Percentiles rank a stretch among this genome's conserved stretches.
Conservation (phyloP, 352 stramenopile genomes). For the Phytopythium litorale region DNA sequence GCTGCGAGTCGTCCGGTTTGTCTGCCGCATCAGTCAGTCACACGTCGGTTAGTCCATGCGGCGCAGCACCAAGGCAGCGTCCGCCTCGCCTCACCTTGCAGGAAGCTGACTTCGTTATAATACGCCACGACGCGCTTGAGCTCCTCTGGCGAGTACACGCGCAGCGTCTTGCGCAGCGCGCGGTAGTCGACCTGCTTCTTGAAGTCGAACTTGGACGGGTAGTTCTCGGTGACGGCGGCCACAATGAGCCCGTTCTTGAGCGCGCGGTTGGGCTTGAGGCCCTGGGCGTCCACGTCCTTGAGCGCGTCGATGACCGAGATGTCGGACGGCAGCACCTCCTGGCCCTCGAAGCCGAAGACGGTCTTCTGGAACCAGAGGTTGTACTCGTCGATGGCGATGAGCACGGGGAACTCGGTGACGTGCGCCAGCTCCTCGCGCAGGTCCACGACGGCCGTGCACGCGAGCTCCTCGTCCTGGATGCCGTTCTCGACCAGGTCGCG, state of each 20-base stretch:
- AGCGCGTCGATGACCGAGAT: conserved; percentile 82
- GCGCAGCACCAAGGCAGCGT: background rate
- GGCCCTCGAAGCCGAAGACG: conserved; percentile 83
- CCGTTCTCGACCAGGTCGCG: conserved; percentile 75
- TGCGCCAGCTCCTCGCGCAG: conserved; percentile 72
- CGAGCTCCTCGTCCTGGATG: conserved; percentile 78
- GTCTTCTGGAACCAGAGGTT: conserved; percentile 86
- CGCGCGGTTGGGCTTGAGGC: conserved; percentile 53
- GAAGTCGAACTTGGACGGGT: conserved; percentile 68
- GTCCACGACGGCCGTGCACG: conserved; percentile 77
- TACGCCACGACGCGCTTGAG: conserved; percentile 73
- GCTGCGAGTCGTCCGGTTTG: conserved; percentile 61
- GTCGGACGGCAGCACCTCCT: conserved; percentile 64
- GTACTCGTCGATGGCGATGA: conserved; percentile 88
- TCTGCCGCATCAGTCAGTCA: conserved; percentile 25
- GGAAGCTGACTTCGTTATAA: conserved; percentile 81
- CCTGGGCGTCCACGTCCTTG: conserved; percentile 60
- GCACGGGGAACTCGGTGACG: conserved; percentile 79
- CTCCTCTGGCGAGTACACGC: conserved; percentile 74
- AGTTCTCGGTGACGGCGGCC: conserved; percentile 82
- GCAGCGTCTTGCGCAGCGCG: conserved; percentile 68
- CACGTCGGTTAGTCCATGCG: conserved; percentile 1
- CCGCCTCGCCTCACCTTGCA: conserved; percentile 31
- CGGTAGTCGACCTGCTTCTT: conserved; percentile 84
- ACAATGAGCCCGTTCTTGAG: conserved; percentile 82